A percentile compares a stretch with the other conserved stretches of the same genome.
phyloP scores from a whole-genome alignment of 2,329 filamentous ascomycete species.

The Phaeomoniella chlamydospora region DNA sequence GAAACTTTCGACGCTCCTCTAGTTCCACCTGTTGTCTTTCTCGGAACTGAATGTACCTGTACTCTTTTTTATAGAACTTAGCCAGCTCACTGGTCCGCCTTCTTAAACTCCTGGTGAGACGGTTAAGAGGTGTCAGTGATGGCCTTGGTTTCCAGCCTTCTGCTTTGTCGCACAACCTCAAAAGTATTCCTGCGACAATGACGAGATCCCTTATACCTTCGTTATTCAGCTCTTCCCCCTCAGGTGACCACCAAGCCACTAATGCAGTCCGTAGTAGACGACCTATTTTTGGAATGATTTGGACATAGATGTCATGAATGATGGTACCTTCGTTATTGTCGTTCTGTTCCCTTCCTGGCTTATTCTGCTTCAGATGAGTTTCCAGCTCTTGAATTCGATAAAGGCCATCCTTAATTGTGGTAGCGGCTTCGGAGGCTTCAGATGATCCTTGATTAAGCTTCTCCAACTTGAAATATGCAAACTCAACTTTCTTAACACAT shows the following conservation, averaged over 20 bases:
- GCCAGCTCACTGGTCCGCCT: not conserved
- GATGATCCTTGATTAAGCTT: no score
- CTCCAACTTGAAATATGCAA: constrained; percentile 1
- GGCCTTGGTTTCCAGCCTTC: not conserved
- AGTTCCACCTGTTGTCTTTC: no score
- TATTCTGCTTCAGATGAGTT: no score
- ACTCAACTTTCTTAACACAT: not conserved
- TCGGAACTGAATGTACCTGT: no score
- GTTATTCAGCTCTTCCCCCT: not conserved
- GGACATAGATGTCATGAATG: not conserved
- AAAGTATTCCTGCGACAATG: not conserved
- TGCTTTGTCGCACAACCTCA: not conserved
- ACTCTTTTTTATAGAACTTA: not conserved
- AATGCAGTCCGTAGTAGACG: not conserved
- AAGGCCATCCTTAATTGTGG: no score
- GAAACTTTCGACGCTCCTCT: no score
- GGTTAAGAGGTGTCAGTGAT: not conserved
- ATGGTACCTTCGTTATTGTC: no score
- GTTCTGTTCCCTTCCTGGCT: no score
- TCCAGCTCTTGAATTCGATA: no score
- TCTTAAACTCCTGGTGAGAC: not conserved
- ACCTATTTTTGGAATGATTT: not conserved
- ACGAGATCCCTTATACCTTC: not conserved
- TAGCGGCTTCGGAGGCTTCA: no score
- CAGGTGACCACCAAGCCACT: not conserved